A percentile compares a stretch with the other conserved stretches of the same genome.
phyloP scores from a whole-genome alignment of 1,139 yeast species.

The Yamadazyma diddensiae region DNA sequence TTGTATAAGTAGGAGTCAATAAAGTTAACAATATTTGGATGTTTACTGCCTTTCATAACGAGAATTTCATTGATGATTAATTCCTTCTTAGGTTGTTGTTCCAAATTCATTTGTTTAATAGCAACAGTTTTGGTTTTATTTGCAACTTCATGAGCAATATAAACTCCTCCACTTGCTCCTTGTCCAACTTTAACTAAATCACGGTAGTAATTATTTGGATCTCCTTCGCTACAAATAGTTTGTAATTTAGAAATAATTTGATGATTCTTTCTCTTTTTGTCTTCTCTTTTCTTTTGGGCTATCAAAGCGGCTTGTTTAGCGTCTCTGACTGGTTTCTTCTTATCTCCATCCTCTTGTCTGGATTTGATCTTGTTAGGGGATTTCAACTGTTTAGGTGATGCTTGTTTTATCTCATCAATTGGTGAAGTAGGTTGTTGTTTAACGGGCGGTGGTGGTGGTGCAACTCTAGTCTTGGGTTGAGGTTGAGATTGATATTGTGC shows the following conservation, averaged over 20 bases:
- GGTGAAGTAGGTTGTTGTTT: conserved; percentile 10
- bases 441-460: conserved; percentile 23
- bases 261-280: conserved; percentile 63
- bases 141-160: conserved; percentile 70
- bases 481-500: conserved; percentile 4
- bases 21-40: conserved; percentile 88
- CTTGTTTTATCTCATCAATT: conserved; percentile 13
- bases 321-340: conserved; percentile 43
- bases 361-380: conserved; percentile 3
- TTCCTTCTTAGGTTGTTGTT: conserved; percentile 93
- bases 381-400: conserved; percentile 5
- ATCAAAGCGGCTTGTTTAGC: conserved; percentile 55
- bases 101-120: conserved; percentile 90
- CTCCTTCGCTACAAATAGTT: conserved; percentile 80
- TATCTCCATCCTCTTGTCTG: conserved; percentile 4
- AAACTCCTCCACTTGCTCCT: conserved; percentile 98
- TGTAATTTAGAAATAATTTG: conserved; percentile 69
- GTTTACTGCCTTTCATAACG: conserved; percentile 91
- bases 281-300: conserved; percentile 72
- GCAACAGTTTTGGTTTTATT: conserved; percentile 72
- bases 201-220: conserved; percentile 73
- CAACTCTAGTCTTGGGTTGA: conserved; percentile 11
- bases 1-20: conserved; percentile 77
- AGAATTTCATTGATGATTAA: conserved; percentile 88
- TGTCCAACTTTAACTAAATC: conserved; percentile 86